Evolutionary conservation across 2,329 filamentous ascomycete species (phyloP).

Genomic region (Claviceps digitariae): DNA sequence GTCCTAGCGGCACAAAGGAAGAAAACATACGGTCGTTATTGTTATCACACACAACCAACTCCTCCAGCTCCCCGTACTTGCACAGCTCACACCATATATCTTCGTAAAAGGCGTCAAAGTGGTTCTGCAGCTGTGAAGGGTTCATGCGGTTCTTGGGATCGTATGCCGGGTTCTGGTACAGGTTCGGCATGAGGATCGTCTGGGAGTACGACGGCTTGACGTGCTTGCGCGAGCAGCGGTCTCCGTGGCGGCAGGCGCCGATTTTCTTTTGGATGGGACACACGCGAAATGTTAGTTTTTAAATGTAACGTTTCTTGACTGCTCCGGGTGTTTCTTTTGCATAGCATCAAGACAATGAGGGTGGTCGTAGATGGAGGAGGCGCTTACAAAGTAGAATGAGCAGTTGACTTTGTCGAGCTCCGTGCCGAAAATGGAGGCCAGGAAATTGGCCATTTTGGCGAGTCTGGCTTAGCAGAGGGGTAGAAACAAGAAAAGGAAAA

Average conservation of each 20-base stretch:
- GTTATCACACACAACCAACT: constrained; percentile 97
- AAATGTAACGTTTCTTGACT: no score
- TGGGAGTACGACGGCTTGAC: constrained; percentile 98
- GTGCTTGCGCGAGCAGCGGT: constrained; percentile 95
- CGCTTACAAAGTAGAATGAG: constrained; percentile 70
- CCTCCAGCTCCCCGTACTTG: constrained; percentile 95
- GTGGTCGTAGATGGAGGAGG: background rate
- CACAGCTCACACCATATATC: constrained; percentile 99
- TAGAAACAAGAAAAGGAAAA: background rate
- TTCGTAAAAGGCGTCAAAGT: constrained; percentile 99
- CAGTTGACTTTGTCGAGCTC: constrained; percentile 99
- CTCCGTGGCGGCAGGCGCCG: constrained; percentile 93
- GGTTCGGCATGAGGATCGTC: constrained; percentile 93
- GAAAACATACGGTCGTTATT: constrained; percentile 79
- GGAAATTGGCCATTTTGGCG: constrained; percentile 77
- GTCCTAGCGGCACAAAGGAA: no score
- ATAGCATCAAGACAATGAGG: background rate
- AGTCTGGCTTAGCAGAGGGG: background rate
- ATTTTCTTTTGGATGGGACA: constrained; percentile 52
- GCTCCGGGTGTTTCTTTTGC: no score
- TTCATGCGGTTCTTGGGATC: constrained; percentile 97
- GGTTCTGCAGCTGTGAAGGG: constrained; percentile 87
- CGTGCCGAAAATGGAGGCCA: constrained; percentile 98
- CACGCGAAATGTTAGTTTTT: background rate
- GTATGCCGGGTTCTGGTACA: constrained; percentile 98